Percentiles rank a stretch among this genome's conserved stretches.
Evolutionary conservation across 805 yeast genomes (phyloP).

Genomic region (Ogataea zsoltii): DNA sequence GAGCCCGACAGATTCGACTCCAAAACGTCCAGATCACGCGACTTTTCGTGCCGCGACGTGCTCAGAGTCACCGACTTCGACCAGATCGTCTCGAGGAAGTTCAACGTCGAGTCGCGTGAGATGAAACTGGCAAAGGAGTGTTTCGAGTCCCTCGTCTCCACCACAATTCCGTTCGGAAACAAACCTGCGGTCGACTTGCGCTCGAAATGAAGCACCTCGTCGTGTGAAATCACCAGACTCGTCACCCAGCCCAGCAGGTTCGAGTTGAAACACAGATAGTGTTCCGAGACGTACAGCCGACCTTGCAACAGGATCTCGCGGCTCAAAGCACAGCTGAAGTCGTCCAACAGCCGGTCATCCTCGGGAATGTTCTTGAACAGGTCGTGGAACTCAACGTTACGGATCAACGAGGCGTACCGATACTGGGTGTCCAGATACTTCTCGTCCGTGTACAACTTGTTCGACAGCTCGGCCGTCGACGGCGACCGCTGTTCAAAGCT

Average conservation of each 20-base stretch:
- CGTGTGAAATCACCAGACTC: conserved; percentile 66
- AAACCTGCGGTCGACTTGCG: conserved; percentile 84
- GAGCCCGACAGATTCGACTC: conserved; percentile 19
- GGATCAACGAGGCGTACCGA: conserved; percentile 60
- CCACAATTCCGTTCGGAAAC: conserved; percentile 84
- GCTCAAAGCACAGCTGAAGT: conserved; percentile 86
- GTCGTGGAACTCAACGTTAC: conserved; percentile 77
- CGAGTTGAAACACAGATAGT: conserved; percentile 81
- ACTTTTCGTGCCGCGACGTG: conserved; percentile 25
- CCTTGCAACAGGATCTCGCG: conserved; percentile 89
- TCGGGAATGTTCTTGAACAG: conserved; percentile 66
- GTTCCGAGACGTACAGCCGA: conserved; percentile 75
- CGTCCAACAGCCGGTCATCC: conserved; percentile 77
- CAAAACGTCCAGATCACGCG: conserved; percentile 27
- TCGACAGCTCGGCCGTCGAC: conserved; percentile 28
- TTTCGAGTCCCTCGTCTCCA: conserved; percentile 62
- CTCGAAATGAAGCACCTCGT: conserved; percentile 72
- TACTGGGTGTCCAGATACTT: conserved; percentile 57
- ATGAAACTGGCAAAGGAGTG: conserved; percentile 87
- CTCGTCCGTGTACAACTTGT: conserved; percentile 58
- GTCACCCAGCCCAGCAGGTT: conserved; percentile 91
- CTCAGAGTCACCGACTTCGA: conserved; percentile 42
- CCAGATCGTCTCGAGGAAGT: conserved; percentile 72
- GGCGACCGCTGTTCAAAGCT: conserved; percentile 12
- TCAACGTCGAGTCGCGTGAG: conserved; percentile 75